phyloP scores from a whole-genome alignment of 129 eudicot species.

The Centaurea solstitialis region DNA sequence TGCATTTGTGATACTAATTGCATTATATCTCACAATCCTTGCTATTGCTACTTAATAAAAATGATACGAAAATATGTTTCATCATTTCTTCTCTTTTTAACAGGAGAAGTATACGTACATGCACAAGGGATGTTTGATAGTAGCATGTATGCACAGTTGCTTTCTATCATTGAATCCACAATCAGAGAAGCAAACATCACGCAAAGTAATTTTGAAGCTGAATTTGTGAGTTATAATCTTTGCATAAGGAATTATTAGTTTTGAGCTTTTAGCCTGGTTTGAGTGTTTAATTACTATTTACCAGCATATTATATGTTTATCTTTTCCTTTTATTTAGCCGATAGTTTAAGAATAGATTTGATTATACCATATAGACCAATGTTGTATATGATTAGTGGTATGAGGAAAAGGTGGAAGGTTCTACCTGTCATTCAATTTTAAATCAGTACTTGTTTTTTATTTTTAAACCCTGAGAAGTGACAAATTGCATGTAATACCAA shows the following conservation, averaged over 20 bases:
- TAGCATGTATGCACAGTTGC: conserved; percentile 77
- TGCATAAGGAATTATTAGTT: conserved; percentile 14
- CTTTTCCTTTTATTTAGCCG: background rate
- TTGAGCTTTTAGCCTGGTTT: background rate
- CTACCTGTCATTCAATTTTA: background rate
- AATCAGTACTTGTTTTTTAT: too few relatives aligned
- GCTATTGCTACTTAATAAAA: background rate
- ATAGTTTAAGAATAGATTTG: background rate
- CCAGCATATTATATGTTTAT: background rate
- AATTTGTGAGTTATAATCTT: conserved; percentile 65
- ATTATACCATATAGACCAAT: background rate
- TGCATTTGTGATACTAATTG: background rate
- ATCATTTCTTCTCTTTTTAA: conserved; percentile 10
- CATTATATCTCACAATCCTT: background rate
- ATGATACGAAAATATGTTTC: background rate
- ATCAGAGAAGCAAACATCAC: conserved; percentile 57
- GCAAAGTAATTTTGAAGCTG: conserved; percentile 73
- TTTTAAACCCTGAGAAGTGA: too few relatives aligned
- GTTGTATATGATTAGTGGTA: background rate
- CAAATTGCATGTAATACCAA: too few relatives aligned
- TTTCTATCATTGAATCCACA: conserved; percentile 60
- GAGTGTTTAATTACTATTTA: background rate
- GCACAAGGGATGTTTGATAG: conserved; percentile 85
- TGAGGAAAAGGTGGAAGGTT: background rate
- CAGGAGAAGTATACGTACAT: conserved; percentile 90